Evolutionary conservation across 768 basidiomycete genomes (phyloP).

Genomic region (Suillus brevipes): DNA sequence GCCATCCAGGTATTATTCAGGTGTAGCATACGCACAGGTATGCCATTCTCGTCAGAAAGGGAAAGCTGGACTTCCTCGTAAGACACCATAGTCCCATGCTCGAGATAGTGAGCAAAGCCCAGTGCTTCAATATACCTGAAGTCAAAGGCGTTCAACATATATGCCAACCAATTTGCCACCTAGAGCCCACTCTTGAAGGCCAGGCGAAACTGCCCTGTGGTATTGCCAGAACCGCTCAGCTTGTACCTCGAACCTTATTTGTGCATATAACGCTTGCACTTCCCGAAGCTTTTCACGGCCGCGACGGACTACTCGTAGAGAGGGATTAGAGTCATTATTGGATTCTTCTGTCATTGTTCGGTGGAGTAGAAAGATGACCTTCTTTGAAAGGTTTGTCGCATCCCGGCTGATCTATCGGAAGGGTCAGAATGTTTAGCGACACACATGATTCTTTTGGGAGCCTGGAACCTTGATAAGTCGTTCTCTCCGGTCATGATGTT

Average conservation of each 20-base stretch:
- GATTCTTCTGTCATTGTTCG: constrained; percentile 55
- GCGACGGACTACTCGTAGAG: constrained; percentile 47
- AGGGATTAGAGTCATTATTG: constrained; percentile 25
- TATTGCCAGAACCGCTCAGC: constrained; percentile 79
- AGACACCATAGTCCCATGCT: constrained; percentile 65
- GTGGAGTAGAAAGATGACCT: constrained; percentile 90
- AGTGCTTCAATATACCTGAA: constrained; percentile 83
- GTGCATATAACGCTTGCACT: constrained; percentile 63
- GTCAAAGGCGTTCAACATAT: constrained; percentile 18
- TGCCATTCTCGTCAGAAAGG: constrained; percentile 59
- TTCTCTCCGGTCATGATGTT: constrained; percentile 85
- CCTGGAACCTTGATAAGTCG: constrained; percentile 78
- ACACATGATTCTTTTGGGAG: background rate
- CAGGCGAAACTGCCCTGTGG: constrained; percentile 70
- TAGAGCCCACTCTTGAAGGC: constrained; percentile 69
- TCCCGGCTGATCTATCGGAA: constrained; percentile 71
- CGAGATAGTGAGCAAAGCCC: constrained; percentile 84
- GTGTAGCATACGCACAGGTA: constrained; percentile 51
- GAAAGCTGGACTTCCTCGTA: constrained; percentile 66
- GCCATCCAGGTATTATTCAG: constrained; percentile 8
- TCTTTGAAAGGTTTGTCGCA: constrained; percentile 89
- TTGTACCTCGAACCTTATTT: constrained; percentile 58
- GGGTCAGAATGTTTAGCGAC: constrained; percentile 9
- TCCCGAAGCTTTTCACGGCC: constrained; percentile 65
- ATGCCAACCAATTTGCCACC: constrained; percentile 1